Conservation (phyloP, 225 moss, liverwort and hornwort species). For the Anthoceros angustus region DNA sequence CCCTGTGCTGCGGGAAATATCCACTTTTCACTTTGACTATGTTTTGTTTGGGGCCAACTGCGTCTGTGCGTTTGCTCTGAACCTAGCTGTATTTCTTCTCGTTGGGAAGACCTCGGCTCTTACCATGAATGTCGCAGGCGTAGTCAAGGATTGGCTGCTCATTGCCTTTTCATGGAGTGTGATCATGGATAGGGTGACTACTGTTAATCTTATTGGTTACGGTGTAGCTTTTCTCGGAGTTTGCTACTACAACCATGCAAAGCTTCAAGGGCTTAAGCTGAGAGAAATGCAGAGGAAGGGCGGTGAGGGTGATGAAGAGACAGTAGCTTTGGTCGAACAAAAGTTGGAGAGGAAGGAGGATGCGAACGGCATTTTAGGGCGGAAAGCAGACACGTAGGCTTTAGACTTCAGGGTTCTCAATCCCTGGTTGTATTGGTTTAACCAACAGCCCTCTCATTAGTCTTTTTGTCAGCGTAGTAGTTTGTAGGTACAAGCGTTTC, state of each 20-base stretch:
- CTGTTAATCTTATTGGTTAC: constrained; percentile 33
- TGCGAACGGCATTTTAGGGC: constrained; percentile 8
- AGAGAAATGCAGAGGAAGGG: constrained; percentile 34
- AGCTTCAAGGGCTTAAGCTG: constrained; percentile 33
- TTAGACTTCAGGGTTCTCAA: neutral
- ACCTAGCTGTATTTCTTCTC: constrained; percentile 40
- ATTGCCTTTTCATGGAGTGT: constrained; percentile 47
- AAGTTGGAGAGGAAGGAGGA: constrained; percentile 27
- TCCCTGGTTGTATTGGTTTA: no score
- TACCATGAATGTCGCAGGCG: constrained; percentile 49
- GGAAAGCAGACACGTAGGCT: constrained; percentile 21
- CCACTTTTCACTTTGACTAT: constrained; percentile 26
- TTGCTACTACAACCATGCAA: constrained; percentile 39
- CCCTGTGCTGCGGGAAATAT: constrained; percentile 13
- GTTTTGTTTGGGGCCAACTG: constrained; percentile 36
- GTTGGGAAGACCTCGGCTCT: constrained; percentile 48
- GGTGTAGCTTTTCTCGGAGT: constrained; percentile 37
- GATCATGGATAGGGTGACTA: constrained; percentile 35
- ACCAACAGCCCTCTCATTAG: no score
- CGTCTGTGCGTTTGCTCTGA: constrained; percentile 35
- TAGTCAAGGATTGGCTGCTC: constrained; percentile 49
- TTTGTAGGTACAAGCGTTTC: no score
- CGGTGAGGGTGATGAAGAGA: constrained; percentile 27
- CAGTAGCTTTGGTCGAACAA: constrained; percentile 24
- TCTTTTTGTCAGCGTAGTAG: no score